Evolutionary conservation across 331 rosid species (phyloP).

Genomic region (Acacia concinna): DNA sequence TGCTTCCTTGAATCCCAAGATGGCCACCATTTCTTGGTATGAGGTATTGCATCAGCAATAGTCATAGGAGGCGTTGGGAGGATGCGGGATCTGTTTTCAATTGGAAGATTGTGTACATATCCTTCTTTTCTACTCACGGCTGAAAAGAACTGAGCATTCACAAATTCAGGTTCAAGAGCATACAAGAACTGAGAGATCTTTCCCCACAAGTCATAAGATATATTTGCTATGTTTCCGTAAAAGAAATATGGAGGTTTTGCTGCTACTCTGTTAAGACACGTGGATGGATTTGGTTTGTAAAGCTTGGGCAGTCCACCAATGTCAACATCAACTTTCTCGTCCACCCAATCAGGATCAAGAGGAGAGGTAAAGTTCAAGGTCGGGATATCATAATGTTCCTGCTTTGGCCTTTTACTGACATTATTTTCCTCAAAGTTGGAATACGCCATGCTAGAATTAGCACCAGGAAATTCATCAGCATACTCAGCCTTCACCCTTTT

Average conservation of each 20-base stretch:
- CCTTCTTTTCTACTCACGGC: slow-evolving; percentile 83
- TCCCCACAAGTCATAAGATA: slow-evolving; percentile 66
- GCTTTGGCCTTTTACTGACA: slow-evolving; percentile 64
- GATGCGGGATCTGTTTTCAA: slow-evolving; percentile 63
- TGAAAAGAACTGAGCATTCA: slow-evolving; percentile 62
- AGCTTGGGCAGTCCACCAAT: slow-evolving; percentile 37
- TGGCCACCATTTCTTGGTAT: slow-evolving; percentile 86
- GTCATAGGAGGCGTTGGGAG: slow-evolving; percentile 71
- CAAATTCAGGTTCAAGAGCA: slow-evolving; percentile 76
- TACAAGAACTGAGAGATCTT: slow-evolving; percentile 78
- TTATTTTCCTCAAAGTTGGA: slow-evolving; percentile 31
- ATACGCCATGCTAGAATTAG: slow-evolving; percentile 25
- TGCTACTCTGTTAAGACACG: slow-evolving; percentile 41
- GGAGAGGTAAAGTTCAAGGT: slow-evolving; percentile 35
- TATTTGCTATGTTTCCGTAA: slow-evolving; percentile 60
- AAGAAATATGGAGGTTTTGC: slow-evolving; percentile 80
- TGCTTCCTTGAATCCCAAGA: slow-evolving; percentile 87
- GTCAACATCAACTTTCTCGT: slow-evolving; percentile 53
- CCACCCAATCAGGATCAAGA: slow-evolving; percentile 51
- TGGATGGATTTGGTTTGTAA: slow-evolving; percentile 44
- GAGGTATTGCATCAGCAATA: slow-evolving; percentile 68
- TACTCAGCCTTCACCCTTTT: slow-evolving; percentile 48
- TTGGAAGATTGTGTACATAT: slow-evolving; percentile 88
- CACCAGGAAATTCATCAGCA: slow-evolving; percentile 38
- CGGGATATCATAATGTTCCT: slow-evolving; percentile 48